Conservation (phyloP, 1,284 basidiomycete genomes). For the Ceratobasidium sp. region DNA sequence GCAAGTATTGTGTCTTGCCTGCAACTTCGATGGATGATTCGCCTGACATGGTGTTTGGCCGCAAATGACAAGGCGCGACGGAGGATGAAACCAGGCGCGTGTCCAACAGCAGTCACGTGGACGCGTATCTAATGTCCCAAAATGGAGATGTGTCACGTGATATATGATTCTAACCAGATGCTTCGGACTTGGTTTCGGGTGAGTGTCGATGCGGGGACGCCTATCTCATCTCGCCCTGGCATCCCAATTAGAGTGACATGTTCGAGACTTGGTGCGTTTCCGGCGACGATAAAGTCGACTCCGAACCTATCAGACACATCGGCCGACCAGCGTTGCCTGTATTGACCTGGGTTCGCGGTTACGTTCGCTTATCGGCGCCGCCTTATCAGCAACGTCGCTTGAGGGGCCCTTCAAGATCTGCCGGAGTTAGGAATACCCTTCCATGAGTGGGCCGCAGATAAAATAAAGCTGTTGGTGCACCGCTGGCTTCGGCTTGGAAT, state of each 20-base stretch:
- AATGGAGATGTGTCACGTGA: not conserved
- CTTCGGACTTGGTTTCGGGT: constrained; percentile 5
- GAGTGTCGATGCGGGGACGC: not conserved
- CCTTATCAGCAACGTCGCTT: constrained; percentile 36
- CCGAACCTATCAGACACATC: constrained; percentile 5
- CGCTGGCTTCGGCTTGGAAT: constrained; percentile 31
- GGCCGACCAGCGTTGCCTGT: constrained; percentile 19
- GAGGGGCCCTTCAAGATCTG: not conserved
- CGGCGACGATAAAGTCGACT: not conserved
- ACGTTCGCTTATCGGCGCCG: constrained; percentile 30
- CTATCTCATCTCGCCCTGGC: not conserved
- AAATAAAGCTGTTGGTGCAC: constrained; percentile 1
- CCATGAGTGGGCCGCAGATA: constrained; percentile 1
- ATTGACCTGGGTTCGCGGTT: not conserved
- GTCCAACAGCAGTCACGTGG: constrained; percentile 35
- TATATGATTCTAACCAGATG: not conserved
- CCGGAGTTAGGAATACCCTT: not conserved
- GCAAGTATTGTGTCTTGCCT: constrained; percentile 56
- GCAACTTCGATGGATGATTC: constrained; percentile 86
- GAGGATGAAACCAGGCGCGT: constrained; percentile 30
- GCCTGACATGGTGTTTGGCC: constrained; percentile 60
- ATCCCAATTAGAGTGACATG: not conserved
- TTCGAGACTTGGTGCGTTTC: not conserved
- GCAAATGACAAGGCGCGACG: constrained; percentile 21
- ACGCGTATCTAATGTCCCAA: not conserved